Percentiles rank a stretch among this genome's conserved stretches.
These are phyloP conservation scores for Arachis hypogaea DNA, from an alignment of 306 rosid species.

Conservation along the genomic window DNA sequence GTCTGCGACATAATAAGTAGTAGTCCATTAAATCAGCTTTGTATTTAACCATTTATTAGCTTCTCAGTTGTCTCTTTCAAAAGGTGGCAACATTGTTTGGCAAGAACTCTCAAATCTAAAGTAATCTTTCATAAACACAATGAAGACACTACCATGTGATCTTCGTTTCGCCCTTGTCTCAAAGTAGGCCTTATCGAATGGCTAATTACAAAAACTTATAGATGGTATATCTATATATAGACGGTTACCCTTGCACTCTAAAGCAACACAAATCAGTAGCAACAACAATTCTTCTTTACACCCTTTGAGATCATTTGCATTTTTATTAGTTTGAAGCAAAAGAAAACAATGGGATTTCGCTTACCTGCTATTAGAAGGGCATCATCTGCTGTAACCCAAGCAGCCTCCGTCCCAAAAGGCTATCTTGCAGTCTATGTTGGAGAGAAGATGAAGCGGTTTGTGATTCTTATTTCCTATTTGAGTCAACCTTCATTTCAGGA, in stretches of 20 bases:
- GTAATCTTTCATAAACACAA: background rate
- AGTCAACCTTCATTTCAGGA: slow-evolving; percentile 32
- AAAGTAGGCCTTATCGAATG: background rate
- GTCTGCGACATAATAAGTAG: background rate
- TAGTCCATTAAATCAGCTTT: background rate
- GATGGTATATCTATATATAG: background rate
- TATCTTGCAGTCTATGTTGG: slow-evolving; percentile 38
- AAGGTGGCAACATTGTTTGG: background rate
- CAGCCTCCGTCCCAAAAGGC: slow-evolving; percentile 35
- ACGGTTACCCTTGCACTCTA: background rate
- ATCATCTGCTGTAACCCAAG: background rate
- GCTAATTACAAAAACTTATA: background rate
- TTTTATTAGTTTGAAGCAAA: background rate
- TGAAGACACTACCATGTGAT: slow-evolving; percentile 33
- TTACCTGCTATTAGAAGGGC: slow-evolving; percentile 26
- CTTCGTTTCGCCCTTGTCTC: background rate
- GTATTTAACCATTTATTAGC: background rate
- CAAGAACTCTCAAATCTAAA: background rate
- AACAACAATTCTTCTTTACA: slow-evolving; percentile 13
- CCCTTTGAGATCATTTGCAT: background rate
- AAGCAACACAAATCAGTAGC: slow-evolving; percentile 27
- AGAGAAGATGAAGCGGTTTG: slow-evolving; percentile 19
- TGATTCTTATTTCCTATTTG: slow-evolving; percentile 29
- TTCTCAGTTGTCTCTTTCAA: background rate
- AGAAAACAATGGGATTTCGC: slow-evolving; percentile 33